A percentile compares a stretch with the other conserved stretches of the same genome.
These are phyloP conservation scores for Heracleum sosnowskyi DNA, from an alignment of 129 eudicot genomes.

Conservation along the genomic window DNA sequence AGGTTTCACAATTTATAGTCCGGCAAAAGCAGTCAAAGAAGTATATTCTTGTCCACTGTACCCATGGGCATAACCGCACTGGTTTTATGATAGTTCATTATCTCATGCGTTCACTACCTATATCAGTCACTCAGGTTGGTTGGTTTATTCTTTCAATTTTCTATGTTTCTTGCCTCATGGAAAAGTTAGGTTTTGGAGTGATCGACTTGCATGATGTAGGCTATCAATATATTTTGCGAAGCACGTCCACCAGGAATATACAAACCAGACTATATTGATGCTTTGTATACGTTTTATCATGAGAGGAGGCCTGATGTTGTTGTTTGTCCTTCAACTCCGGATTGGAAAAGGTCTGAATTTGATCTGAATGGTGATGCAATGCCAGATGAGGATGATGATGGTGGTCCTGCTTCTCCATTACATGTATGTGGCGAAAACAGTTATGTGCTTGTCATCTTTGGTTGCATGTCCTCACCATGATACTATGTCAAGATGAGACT, in stretches of 20 bases:
- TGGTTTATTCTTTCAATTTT: conserved; percentile 11
- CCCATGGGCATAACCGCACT: conserved; percentile 98
- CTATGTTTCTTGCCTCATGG: neutral
- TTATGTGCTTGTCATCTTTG: neutral
- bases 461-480: neutral
- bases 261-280: conserved; percentile 87
- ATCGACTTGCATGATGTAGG: conserved; percentile 34
- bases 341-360: conserved; percentile 92
- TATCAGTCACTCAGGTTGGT: conserved; percentile 85
- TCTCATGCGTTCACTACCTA: conserved; percentile 75
- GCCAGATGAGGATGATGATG: conserved; percentile 95
- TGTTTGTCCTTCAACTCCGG: conserved; percentile 89
- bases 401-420: conserved; percentile 49
- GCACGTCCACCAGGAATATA: conserved; percentile 98
- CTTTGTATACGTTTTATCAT: conserved; percentile 83
- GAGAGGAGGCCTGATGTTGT: conserved; percentile 71
- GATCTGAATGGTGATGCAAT: conserved; percentile 95
- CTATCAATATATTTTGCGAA: conserved; percentile 68
- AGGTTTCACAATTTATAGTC: conserved; percentile 75
- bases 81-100: conserved; percentile 95
- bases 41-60: conserved; percentile 86
- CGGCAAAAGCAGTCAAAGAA: conserved; percentile 74
- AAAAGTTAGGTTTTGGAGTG: conserved; percentile 3
- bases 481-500: neutral
- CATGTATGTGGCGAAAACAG: conserved; percentile 27